phyloP scores from a whole-genome alignment of 2,329 filamentous ascomycete genomes.

The Claviceps arundinis region DNA sequence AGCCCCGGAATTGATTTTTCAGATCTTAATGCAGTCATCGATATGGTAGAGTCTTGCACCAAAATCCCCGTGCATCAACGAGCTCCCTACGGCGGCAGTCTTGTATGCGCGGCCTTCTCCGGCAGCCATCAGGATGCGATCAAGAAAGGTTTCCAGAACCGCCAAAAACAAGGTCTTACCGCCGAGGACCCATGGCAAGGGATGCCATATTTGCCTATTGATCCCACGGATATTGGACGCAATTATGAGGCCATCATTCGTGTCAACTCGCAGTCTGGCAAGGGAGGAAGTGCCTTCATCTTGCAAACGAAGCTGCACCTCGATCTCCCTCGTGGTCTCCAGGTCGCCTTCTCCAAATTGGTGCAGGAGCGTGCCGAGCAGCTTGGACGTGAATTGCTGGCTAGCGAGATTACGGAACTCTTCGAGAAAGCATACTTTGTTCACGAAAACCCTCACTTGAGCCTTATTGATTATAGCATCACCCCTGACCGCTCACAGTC shows the following conservation, averaged over 20 bases:
- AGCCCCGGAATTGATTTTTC: constrained; percentile 82
- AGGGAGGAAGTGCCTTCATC: constrained; percentile 90
- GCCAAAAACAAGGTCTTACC: constrained; percentile 45
- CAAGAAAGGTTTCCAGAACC: constrained; percentile 73
- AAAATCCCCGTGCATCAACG: constrained; percentile 39
- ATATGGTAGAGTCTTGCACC: constrained; percentile 80
- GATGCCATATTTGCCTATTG: constrained; percentile 83
- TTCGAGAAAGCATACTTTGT: constrained; percentile 85
- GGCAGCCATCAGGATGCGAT: constrained; percentile 93
- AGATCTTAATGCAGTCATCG: constrained; percentile 73
- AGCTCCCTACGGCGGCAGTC: neutral
- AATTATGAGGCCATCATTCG: constrained; percentile 98
- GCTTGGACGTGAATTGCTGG: constrained; percentile 70
- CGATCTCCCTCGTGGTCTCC: constrained; percentile 82
- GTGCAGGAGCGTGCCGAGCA: constrained; percentile 73
- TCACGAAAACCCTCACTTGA: constrained; percentile 70
- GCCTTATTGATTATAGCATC: constrained; percentile 84
- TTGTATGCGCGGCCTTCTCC: constrained; percentile 68
- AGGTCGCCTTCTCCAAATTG: constrained; percentile 79
- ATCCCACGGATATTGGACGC: constrained; percentile 83
- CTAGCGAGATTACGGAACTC: constrained; percentile 72
- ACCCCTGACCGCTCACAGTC: constrained; percentile 67
- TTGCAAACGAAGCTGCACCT: constrained; percentile 80
- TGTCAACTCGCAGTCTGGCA: constrained; percentile 92
- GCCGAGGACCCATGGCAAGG: constrained; percentile 58